These are phyloP conservation scores for Solanum microdontum DNA, from an alignment of 257 asterid genomes.

Conservation along the genomic window DNA sequence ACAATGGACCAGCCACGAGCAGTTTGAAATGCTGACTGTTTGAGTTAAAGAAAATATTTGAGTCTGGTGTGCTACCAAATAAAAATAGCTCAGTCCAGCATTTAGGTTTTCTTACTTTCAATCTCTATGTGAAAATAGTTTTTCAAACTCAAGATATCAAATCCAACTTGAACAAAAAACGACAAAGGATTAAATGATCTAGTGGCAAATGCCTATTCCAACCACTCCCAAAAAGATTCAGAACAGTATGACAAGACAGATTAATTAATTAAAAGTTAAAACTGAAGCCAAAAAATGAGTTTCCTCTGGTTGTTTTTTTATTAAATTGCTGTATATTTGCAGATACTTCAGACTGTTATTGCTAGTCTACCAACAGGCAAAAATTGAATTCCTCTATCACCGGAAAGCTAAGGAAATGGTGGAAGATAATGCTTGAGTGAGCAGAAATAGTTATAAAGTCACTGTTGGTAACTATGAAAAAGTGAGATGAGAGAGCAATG, in stretches of 20 bases:
- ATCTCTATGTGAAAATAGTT: not conserved
- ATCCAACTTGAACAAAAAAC: not conserved
- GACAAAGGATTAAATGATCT: not conserved
- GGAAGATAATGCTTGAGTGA: not conserved
- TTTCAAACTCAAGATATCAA: not conserved
- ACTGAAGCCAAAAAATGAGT: not conserved
- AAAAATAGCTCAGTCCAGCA: not conserved
- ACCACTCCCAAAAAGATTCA: not conserved
- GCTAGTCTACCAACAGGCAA: not conserved
- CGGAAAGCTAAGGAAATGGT: not conserved
- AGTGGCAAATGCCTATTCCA: not conserved
- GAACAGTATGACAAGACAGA: not conserved
- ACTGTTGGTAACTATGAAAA: not conserved
- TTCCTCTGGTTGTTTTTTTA: not conserved
- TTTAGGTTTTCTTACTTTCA: not conserved
- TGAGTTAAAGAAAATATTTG: not conserved
- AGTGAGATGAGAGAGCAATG: not conserved
- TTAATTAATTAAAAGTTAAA: not conserved
- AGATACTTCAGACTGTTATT: not conserved
- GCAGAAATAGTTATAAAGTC: not conserved
- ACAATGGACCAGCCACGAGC: not conserved
- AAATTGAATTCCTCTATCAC: not conserved
- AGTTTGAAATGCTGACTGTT: not conserved
- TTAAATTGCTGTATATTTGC: not conserved
- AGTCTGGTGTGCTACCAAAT: not conserved